Percentiles rank a stretch among this genome's conserved stretches.
These are phyloP conservation scores for Prunus salicina DNA, from an alignment of 306 rosid genomes.

Conservation along the genomic window DNA sequence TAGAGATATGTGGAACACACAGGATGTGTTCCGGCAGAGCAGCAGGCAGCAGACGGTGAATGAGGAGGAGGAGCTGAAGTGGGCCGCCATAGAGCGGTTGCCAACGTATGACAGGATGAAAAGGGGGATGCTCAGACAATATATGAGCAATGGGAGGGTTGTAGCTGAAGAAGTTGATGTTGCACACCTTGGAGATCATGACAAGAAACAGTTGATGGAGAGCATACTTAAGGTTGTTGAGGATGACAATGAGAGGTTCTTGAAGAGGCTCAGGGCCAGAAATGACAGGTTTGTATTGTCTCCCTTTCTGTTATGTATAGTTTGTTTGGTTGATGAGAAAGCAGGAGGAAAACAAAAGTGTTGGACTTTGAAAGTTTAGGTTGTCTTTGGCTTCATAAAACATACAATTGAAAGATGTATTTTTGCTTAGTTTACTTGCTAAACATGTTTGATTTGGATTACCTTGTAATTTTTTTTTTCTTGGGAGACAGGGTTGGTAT, in stretches of 20 bases:
- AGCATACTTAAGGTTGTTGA: slow-evolving; percentile 57
- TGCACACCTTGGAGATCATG: slow-evolving; percentile 48
- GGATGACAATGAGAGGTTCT: slow-evolving; percentile 61
- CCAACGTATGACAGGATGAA: slow-evolving; percentile 74
- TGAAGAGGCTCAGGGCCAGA: slow-evolving; percentile 48
- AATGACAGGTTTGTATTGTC: slow-evolving; percentile 43
- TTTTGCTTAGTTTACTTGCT: neutral
- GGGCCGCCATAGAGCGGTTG: slow-evolving; percentile 80
- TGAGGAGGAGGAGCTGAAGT: slow-evolving; percentile 63
- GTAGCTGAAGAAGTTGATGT: slow-evolving; percentile 55
- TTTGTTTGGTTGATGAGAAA: slow-evolving; percentile 19
- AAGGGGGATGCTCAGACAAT: slow-evolving; percentile 55
- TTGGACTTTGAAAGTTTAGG: neutral
- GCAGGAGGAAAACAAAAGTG: too few species aligned
- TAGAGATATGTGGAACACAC: slow-evolving; percentile 47
- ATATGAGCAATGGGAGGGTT: slow-evolving; percentile 47
- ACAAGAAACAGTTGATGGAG: slow-evolving; percentile 57
- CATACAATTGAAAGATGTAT: neutral
- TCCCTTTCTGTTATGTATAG: neutral
- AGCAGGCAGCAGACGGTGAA: slow-evolving; percentile 34
- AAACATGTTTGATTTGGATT: neutral
- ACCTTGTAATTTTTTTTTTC: neutral
- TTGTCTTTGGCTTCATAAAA: neutral
- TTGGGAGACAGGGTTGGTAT: slow-evolving; percentile 53
- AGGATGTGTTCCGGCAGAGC: slow-evolving; percentile 57